Percentiles rank a stretch among this genome's conserved stretches.
phyloP scores from a whole-genome alignment of 1,284 basidiomycete genomes.

The Takashimella koratensis region DNA sequence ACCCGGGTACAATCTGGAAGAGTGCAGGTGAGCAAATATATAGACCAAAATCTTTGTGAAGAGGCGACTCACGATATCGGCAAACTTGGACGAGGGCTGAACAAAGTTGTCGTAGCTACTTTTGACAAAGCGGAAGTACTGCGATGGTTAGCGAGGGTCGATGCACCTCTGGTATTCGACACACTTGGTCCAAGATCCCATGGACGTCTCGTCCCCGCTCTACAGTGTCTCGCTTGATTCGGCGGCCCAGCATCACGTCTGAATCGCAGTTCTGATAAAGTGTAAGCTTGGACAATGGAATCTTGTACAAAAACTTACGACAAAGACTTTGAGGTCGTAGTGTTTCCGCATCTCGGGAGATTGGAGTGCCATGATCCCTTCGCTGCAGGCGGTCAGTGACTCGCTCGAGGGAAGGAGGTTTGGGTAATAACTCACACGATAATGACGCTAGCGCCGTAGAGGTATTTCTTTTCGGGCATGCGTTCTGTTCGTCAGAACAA shows the following conservation, averaged over 20 bases:
- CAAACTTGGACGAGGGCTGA: constrained; percentile 76
- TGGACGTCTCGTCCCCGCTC: constrained; percentile 82
- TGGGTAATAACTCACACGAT: constrained; percentile 62
- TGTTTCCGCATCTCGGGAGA: constrained; percentile 71
- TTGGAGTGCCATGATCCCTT: constrained; percentile 88
- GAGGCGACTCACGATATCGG: constrained; percentile 68
- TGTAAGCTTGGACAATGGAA: neutral
- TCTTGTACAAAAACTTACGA: too few species aligned
- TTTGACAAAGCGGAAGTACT: constrained; percentile 81
- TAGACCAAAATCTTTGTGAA: neutral
- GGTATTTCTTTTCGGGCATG: constrained; percentile 76
- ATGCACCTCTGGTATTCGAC: neutral
- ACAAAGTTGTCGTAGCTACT: constrained; percentile 93
- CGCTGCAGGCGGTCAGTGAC: constrained; percentile 43
- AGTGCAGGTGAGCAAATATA: neutral
- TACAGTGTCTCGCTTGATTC: constrained; percentile 79
- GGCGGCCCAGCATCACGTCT: constrained; percentile 92
- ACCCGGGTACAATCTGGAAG: constrained; percentile 80
- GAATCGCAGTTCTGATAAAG: constrained; percentile 68
- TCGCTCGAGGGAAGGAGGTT: neutral
- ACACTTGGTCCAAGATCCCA: constrained; percentile 78
- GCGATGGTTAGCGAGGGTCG: constrained; percentile 8
- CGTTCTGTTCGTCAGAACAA: constrained; percentile 53
- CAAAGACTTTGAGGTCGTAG: constrained; percentile 82
- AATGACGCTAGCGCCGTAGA: constrained; percentile 94